Base-by-base conservation (phyloP, 1,284 basidiomycete species). In the Sporisorium iseilematis-ciliati region DNA sequence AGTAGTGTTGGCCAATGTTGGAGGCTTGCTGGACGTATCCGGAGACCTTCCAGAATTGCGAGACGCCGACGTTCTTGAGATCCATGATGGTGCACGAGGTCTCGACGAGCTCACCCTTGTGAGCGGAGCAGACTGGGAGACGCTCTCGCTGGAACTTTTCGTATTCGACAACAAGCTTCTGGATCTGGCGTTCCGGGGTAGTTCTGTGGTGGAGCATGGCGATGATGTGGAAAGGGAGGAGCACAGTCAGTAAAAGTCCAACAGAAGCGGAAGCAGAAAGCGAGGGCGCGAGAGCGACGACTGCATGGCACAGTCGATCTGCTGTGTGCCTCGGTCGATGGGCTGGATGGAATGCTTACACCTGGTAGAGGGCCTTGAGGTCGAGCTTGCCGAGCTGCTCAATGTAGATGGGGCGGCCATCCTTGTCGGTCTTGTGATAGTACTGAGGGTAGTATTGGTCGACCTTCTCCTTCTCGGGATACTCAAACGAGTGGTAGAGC, bases 61-160 rank as follows among this genome's bases (percentile, higher is more conserved):
- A 88, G 76, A 98, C 86, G 29, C 92, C 91, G 60, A 97, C 94
- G 84, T 90, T 90, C 66, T 91, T 87, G 69, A 99, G 90, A 86
- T 99, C 96, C 87, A 99, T 90, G 88, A 99, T 96, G 65, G 96
- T 98, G 90, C 95, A 98, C 64, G 91, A 93, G n/a, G 95, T 98
- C 87, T 98, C 95, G 85, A 99, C 91, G 64, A 93, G 91, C 86
- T 95, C 91, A 3, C 94, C 94, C 57, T 88, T 86, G 7, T 89
- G 88, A 41, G 87, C 86, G 57, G 91, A 89, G 87, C 93, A 95
- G 5, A 94, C 93, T 41, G 95, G 93, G 38, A 97, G 89, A 46
- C 82, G 72, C 58, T 85, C 84, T 46, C 81, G 78, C 76, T 94
- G 87, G 88, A 92, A 95, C 83, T 91, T 92, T 87, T 99, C 96